Evolutionary conservation across 2,329 filamentous ascomycete genomes (phyloP), one percentile per base, ranked within the genome.

Genomic region (Pseudopyrenochaeta lycopersici): DNA sequence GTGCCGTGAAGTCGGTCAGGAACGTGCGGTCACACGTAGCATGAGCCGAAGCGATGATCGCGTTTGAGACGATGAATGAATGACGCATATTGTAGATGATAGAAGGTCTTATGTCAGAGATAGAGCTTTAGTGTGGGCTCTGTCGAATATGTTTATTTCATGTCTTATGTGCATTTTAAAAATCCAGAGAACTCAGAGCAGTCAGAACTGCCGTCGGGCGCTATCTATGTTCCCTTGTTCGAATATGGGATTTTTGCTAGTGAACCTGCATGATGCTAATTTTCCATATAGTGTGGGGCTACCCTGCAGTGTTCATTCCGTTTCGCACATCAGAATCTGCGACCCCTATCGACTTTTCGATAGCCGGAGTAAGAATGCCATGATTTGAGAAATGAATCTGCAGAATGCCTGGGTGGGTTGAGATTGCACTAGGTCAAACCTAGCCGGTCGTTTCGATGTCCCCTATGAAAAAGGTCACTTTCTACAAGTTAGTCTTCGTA

Each of bases 11-110:
- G 46, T 59, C 54, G 7, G 57, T 54, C 21, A 64, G 56, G 45
- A 60, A 60, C 9, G 56, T 60, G 30, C 60, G 60, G 31, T 63
- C 56, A 42, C 60, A 63, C 35, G 15, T 30, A 27, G 54, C 39
- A 11, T n/a, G 6, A 9, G 44, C 54, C 1, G 46, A 46, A n/a
- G 35, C 40, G 23, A 33, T 32, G 9, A 46, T n/a, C 23, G 41
- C 12, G 18, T 18, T 42, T 27, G 38, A 2, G 21, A 40, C 11
- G 12, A 61, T 40, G 7, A 46, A 11, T 10, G 36, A 14, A 3
- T 21, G 18, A 23, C 36, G 17, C 36, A 39, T 39, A 11, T 10
- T 39, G 36, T 2, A 12, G 14, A 9, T 20, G 36, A n/a, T 36
- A 17, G 4, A 9, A 27, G 23, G 9, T 5, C 23, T 9, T 5